phyloP scores from a whole-genome alignment of 2,329 filamentous ascomycete genomes.

The Penicillium sp. region DNA sequence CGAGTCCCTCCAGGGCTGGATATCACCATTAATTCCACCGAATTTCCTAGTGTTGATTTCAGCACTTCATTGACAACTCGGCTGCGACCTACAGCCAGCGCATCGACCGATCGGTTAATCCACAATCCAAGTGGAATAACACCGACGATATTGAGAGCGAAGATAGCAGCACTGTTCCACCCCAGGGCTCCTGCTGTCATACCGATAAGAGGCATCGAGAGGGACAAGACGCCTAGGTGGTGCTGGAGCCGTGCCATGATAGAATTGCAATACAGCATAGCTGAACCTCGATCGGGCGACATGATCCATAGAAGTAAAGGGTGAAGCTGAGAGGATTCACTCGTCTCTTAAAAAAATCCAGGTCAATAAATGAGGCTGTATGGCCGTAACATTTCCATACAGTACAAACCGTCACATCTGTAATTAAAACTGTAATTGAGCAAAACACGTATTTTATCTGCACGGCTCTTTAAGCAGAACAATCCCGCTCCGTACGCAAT shows the following conservation, averaged over 20 bases:
- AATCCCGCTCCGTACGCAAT: background rate
- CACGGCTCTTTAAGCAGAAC: background rate
- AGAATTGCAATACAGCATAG: background rate
- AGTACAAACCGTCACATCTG: background rate
- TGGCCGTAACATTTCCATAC: background rate
- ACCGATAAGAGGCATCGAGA: conserved; percentile 65
- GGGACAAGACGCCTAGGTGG: conserved; percentile 49
- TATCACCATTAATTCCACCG: conserved; percentile 69
- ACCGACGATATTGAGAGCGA: conserved; percentile 76
- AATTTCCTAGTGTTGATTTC: conserved; percentile 78
- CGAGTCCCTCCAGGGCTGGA: background rate
- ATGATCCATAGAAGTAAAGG: background rate
- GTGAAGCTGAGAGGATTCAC: background rate
- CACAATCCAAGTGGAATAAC: conserved; percentile 73
- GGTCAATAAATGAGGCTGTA: background rate
- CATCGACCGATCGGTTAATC: conserved; percentile 71
- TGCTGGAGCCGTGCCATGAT: background rate
- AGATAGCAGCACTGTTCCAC: conserved; percentile 52
- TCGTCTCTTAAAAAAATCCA: background rate
- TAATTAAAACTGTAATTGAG: background rate
- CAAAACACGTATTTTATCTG: background rate
- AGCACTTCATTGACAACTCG: conserved; percentile 72
- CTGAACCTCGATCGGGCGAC: background rate
- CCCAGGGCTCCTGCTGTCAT: conserved; percentile 58
- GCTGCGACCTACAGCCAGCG: conserved; percentile 55